Conservation (phyloP, 495 filamentous ascomycete genomes). For the Daldinia caldariorum region DNA sequence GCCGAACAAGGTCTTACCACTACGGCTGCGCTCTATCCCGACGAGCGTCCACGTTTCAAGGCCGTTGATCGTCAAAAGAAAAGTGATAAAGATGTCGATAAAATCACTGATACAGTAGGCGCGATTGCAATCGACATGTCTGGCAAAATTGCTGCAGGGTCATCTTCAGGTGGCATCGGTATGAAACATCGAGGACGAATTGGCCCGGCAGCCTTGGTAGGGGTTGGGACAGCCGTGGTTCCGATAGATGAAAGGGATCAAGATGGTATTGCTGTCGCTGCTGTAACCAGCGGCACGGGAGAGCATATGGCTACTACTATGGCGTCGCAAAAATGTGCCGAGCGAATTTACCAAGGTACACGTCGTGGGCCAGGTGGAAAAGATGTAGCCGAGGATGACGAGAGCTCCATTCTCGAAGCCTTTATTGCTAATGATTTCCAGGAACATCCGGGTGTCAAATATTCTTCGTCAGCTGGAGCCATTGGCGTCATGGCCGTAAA, state of each 20-base stretch:
- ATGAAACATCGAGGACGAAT: conserved; percentile 95
- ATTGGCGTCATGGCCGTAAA: conserved; percentile 88
- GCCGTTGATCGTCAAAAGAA: conserved; percentile 15
- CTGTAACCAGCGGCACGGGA: conserved; percentile 90
- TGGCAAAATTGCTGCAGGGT: conserved; percentile 93
- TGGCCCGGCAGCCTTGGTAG: conserved; percentile 91
- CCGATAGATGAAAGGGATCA: conserved; percentile 67
- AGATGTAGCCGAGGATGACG: conserved; percentile 68
- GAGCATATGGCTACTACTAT: conserved; percentile 96
- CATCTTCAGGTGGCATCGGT: conserved; percentile 97
- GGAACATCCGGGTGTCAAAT: conserved; percentile 78
- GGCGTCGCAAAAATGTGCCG: conserved; percentile 81
- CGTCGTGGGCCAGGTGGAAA: conserved; percentile 66
- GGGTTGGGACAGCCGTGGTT: conserved; percentile 88
- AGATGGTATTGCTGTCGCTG: conserved; percentile 71
- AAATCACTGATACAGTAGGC: conserved; percentile 91
- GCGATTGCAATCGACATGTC: conserved; percentile 88
- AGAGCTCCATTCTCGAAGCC: conserved; percentile 74
- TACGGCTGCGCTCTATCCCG: not conserved
- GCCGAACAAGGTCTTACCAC: not conserved
- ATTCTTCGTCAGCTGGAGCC: conserved; percentile 75
- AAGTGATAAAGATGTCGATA: conserved; percentile 52
- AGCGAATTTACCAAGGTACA: conserved; percentile 74
- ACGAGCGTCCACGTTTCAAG: not conserved
- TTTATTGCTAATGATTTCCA: conserved; percentile 85